Base-by-base conservation (phyloP, 805 yeast genomes). In the Lipomyces chichibuensis region DNA sequence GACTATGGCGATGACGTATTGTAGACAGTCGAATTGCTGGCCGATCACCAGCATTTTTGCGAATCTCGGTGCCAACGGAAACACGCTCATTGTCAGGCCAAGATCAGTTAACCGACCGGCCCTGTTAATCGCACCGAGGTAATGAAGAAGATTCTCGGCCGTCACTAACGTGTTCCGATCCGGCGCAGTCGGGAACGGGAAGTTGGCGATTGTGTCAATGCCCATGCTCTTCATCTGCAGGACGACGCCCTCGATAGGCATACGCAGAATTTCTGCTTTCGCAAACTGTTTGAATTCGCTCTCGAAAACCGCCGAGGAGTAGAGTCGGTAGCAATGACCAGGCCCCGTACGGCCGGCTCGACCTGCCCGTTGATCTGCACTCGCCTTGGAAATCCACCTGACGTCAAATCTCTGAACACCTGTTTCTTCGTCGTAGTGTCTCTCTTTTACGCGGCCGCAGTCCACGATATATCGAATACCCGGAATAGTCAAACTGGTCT, bases 261-360 rank as follows among this genome's bases (percentile, higher is more conserved):
- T 93, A 71, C 98, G 82, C 65, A 91, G 80, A 57, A 95, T 93
- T 77, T 95, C 99, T 0, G 99, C 98, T 64, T 82, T 83, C 11
- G 95, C 84, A 74, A 95, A 95, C 74, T 89, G 92, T 2, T 82
- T 82, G 76, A 95, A 95, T 71, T 89, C 95, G 69, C 87, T 85
- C 75, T 95, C 98, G 77, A 82, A 95, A 7, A 96, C 90, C 1
- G 99, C 99, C 17, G 98, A 93, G 0, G 98, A 94, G 74, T 83
- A 95, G 14, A 95, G 78, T 67, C 99, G 82, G 77, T 95, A 95
- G 77, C 97, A 91, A 75, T 95, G 98, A 66, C 99, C 99, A 0
- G 99, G 98, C 0, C 98, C 99, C 0, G 97, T 93, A 84, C 98
- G 88, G 76, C 98, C 98, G 60, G 98, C 98, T 82, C 98, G 88